phyloP scores from a whole-genome alignment of 371 early-diverging fungal genomes.

The Rhizopus sp. region DNA sequence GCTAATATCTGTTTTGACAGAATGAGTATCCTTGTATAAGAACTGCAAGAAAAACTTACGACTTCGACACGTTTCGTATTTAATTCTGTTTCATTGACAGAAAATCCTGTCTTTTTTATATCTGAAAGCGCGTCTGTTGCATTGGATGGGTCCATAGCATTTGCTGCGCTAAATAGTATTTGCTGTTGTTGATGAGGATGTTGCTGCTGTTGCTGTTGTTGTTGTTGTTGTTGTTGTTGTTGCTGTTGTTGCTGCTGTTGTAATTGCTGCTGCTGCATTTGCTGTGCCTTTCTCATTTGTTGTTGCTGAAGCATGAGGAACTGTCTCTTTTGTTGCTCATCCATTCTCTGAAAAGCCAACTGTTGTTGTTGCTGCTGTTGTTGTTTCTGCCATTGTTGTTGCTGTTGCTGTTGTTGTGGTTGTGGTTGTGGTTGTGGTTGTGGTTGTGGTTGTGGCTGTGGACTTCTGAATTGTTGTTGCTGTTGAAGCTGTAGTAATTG shows the following conservation, averaged over 20 bases:
- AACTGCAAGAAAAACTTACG: conserved; percentile 18
- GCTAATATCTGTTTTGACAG: conserved; percentile 33
- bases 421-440: conserved; percentile 12
- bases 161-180: conserved; percentile 1
- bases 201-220: conserved; percentile 8
- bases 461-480: conserved; percentile 7
- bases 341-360: conserved; percentile 25
- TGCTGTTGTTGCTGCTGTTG: conserved; percentile 4
- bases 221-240: conserved; percentile 17
- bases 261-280: conserved; percentile 7
- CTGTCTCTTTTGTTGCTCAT: conserved; percentile 31
- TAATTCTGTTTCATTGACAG: conserved; percentile 18
- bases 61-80: conserved; percentile 43
- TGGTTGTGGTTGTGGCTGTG: conserved; percentile 9
- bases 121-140: conserved; percentile 1
- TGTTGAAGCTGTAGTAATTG: conserved; percentile 9
- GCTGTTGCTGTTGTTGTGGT: conserved; percentile 20
- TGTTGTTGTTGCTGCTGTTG: conserved; percentile 35
- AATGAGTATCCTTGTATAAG: not conserved
- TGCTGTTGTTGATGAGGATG: conserved; percentile 6
- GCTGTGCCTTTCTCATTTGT: conserved; percentile 16
- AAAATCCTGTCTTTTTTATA: conserved; percentile 10
- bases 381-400: conserved; percentile 33
- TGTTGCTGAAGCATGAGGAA: conserved; percentile 30
- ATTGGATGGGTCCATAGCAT: conserved; percentile 2